Evolutionary conservation across 2,329 filamentous ascomycete genomes (phyloP).

Genomic region (Pseudocercospora vitis): DNA sequence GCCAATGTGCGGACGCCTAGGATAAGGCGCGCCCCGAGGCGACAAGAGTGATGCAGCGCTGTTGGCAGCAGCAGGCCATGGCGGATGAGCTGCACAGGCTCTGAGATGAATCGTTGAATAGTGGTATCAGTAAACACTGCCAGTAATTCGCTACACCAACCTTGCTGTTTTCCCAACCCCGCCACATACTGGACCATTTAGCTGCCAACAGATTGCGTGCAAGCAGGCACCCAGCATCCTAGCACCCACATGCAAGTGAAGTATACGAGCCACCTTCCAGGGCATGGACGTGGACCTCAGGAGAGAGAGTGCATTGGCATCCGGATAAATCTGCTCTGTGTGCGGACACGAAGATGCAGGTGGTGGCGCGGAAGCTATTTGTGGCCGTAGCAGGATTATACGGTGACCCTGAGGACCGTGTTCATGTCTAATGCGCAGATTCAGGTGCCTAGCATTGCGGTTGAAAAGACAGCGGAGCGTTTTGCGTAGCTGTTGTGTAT

Average conservation of each 20-base stretch:
- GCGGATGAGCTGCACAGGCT: no score
- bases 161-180: neutral
- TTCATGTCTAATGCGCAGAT: neutral
- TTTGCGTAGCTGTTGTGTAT: no score
- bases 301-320: constrained; percentile 15
- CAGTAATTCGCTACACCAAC: no score
- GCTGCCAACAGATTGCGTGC: neutral
- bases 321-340: constrained; percentile 20
- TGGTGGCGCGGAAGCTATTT: constrained; percentile 24
- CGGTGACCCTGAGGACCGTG: neutral
- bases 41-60: no score
- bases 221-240: neutral
- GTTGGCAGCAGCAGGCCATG: no score
- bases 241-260: constrained; percentile 10
- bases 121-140: no score
- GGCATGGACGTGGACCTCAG: constrained; percentile 1
- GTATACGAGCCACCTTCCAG: constrained; percentile 4
- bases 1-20: no score
- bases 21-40: no score
- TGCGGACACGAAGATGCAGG: constrained; percentile 9
- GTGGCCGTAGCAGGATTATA: constrained; percentile 20
- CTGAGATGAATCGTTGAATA: no score
- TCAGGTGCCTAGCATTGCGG: no score
- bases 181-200: neutral
- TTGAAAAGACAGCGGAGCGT: no score